These are phyloP conservation scores for Oryza meyeriana DNA, from an alignment of 176 grass and related monocot genomes.

Conservation along the genomic window DNA sequence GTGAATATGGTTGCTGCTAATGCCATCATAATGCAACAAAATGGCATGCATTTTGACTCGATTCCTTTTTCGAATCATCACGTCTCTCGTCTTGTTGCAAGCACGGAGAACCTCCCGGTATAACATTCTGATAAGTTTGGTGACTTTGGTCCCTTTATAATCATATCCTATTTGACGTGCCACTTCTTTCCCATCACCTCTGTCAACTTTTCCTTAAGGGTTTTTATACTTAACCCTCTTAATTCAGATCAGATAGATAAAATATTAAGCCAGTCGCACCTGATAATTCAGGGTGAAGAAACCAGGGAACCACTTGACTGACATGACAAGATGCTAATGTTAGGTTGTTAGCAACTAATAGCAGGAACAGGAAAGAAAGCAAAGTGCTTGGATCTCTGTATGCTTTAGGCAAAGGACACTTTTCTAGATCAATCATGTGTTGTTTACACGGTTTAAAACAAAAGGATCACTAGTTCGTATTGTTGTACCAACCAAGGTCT, in stretches of 20 bases:
- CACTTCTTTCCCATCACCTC: neutral
- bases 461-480: neutral
- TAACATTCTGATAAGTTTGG: slow-evolving; percentile 1
- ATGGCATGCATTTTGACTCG: neutral
- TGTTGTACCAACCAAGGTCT: neutral
- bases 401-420: neutral
- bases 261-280: neutral
- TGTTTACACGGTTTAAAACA: neutral
- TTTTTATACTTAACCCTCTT: neutral
- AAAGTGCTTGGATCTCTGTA: neutral
- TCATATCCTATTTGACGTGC: slow-evolving; percentile 23
- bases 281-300: slow-evolving; percentile 24
- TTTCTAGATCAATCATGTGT: neutral
- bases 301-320: slow-evolving; percentile 19
- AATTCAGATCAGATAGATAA: neutral
- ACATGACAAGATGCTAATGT: slow-evolving; percentile 38
- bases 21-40: neutral
- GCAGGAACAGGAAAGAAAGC: slow-evolving; percentile 1
- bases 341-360: slow-evolving; percentile 37
- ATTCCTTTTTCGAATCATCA: slow-evolving; percentile 9
- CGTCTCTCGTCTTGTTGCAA: slow-evolving; percentile 31
- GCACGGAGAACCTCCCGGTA: slow-evolving; percentile 1
- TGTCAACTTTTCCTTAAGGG: neutral
- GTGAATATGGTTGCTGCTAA: neutral
- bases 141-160: neutral